These are phyloP conservation scores for Verticillium nonalfalfae DNA, from an alignment of 2,329 filamentous ascomycete genomes.

Conservation along the genomic window DNA sequence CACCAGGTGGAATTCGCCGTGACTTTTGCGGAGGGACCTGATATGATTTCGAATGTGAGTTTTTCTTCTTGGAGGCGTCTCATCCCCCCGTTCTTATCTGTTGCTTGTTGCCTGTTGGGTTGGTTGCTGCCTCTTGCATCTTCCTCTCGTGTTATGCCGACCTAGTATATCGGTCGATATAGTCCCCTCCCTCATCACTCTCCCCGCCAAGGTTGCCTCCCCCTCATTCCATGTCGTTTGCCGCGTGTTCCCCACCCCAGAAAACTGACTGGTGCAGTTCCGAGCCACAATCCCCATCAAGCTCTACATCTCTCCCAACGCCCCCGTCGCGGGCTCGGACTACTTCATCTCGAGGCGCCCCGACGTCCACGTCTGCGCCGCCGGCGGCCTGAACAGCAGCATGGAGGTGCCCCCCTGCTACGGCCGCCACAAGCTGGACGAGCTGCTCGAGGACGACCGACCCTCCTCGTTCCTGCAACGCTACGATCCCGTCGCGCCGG, in stretches of 20 bases:
- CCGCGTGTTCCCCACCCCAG: too few species aligned
- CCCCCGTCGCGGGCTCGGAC: conserved; percentile 1
- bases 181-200: too few species aligned
- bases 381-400: not conserved
- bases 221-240: too few species aligned
- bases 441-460: not conserved
- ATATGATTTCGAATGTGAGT: not conserved
- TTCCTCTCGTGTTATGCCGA: too few species aligned
- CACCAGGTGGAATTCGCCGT: conserved; percentile 2
- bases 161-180: too few species aligned
- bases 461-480: not conserved
- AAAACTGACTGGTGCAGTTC: not conserved
- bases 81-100: too few species aligned
- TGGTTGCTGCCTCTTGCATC: too few species aligned
- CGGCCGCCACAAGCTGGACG: not conserved
- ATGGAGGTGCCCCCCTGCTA: not conserved
- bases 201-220: too few species aligned
- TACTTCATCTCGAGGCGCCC: not conserved
- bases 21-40: not conserved
- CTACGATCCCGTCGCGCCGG: not conserved
- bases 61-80: not conserved
- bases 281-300: not conserved
- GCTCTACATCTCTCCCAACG: conserved; percentile 1
- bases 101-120: too few species aligned
- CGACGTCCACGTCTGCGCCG: not conserved